phyloP scores from a whole-genome alignment of 768 basidiomycete genomes.

The Psilocybe subaeruginosa region DNA sequence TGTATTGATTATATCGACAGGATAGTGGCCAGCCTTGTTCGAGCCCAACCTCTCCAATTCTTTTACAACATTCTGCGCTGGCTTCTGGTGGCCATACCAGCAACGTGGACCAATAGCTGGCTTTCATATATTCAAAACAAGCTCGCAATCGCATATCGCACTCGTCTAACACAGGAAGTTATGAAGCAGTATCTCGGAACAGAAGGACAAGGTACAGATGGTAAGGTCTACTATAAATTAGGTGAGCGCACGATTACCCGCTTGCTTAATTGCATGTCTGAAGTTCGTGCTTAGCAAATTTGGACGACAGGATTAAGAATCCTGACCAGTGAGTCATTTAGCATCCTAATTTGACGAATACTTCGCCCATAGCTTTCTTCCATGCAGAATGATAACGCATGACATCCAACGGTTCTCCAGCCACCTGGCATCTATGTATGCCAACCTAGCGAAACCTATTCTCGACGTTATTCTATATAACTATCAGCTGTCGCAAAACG shows the following conservation, averaged over 20 bases:
- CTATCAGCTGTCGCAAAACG: constrained; percentile 91
- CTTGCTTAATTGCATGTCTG: neutral
- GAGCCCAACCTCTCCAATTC: constrained; percentile 79
- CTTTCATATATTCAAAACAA: constrained; percentile 93
- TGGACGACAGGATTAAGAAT: constrained; percentile 96
- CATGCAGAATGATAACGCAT: constrained; percentile 85
- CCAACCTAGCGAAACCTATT: constrained; percentile 91
- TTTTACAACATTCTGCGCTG: constrained; percentile 85
- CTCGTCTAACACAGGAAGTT: constrained; percentile 82
- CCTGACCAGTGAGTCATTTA: constrained; percentile 76
- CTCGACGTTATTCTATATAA: constrained; percentile 95
- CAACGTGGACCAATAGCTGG: constrained; percentile 93
- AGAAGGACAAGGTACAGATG: constrained; percentile 61
- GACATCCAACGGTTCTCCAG: constrained; percentile 94
- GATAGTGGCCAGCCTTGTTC: constrained; percentile 94
- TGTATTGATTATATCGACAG: constrained; percentile 38
- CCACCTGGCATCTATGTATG: constrained; percentile 91
- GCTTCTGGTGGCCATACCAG: constrained; percentile 91
- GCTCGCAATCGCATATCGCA: constrained; percentile 86
- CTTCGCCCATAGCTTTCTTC: neutral
- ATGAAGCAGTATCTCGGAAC: constrained; percentile 85
- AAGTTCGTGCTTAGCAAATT: constrained; percentile 65
- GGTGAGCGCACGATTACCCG: constrained; percentile 45
- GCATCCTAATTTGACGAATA: neutral
- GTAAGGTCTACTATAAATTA: constrained; percentile 93